A percentile compares a stretch with the other conserved stretches of the same genome.
phyloP scores from a whole-genome alignment of 1,139 yeast species.

The Kodamaea anthophila region DNA sequence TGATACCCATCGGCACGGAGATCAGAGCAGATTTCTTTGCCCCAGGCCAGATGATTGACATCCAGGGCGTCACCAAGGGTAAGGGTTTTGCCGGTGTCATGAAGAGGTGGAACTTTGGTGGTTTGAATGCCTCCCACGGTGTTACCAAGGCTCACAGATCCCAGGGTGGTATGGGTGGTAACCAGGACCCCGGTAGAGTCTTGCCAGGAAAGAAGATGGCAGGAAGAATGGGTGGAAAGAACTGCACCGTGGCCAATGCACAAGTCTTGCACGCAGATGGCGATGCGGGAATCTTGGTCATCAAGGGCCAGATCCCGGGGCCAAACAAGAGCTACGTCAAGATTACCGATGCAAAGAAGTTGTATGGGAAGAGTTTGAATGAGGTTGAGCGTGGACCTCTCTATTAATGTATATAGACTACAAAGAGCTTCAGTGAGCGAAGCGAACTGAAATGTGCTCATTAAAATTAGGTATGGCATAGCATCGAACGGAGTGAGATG shows the following conservation, averaged over 20 bases:
- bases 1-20: slow-evolving; percentile 73
- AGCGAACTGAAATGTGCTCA: slow-evolving; percentile 4
- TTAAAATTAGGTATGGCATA: too few relatives aligned
- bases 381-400: slow-evolving; percentile 8
- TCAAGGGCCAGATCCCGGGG: slow-evolving; percentile 91
- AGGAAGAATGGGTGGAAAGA: slow-evolving; percentile 86
- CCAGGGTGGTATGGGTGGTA: slow-evolving; percentile 96
- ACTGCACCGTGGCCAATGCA: slow-evolving; percentile 69
- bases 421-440: neutral
- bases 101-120: slow-evolving; percentile 91
- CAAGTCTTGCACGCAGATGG: slow-evolving; percentile 76
- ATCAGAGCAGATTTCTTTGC: slow-evolving; percentile 79
- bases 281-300: slow-evolving; percentile 71
- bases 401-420: slow-evolving; percentile 3
- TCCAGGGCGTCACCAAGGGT: slow-evolving; percentile 78
- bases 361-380: slow-evolving; percentile 32
- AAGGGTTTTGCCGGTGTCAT: slow-evolving; percentile 98
- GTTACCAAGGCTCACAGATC: slow-evolving; percentile 89
- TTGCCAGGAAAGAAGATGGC: slow-evolving; percentile 98
- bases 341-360: slow-evolving; percentile 65
- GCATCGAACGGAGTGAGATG: too few relatives aligned
- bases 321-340: slow-evolving; percentile 71
- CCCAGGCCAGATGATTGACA: slow-evolving; percentile 78
- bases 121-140: slow-evolving; percentile 94
- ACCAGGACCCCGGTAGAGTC: slow-evolving; percentile 93